Conservation (phyloP, 2,329 filamentous ascomycete species). For the Trichoderma sp. region DNA sequence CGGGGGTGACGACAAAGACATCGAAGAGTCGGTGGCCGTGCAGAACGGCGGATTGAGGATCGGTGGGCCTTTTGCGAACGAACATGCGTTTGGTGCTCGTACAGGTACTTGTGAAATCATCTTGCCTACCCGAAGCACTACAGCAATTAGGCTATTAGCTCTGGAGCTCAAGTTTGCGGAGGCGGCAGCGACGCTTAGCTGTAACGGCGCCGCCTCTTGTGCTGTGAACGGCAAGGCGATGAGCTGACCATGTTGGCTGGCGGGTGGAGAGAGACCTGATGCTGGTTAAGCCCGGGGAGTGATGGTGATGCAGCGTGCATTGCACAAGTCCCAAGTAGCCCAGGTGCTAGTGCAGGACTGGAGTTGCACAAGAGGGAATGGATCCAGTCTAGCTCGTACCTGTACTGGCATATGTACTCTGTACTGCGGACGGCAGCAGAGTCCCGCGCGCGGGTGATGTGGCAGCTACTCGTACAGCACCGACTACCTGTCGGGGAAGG, state of each 20-base stretch:
- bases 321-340: conserved; percentile 5
- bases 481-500: background rate
- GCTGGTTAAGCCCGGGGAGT: background rate
- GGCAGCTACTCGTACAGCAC: background rate
- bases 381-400: background rate
- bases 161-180: conserved; percentile 3
- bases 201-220: background rate
- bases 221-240: conserved; percentile 9
- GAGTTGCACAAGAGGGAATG: background rate
- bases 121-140: background rate
- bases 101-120: background rate
- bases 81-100: background rate
- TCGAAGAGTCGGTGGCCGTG: conserved; percentile 20
- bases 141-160: conserved; percentile 3
- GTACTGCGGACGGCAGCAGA: background rate
- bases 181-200: background rate
- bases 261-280: background rate
- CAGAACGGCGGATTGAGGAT: conserved; percentile 3
- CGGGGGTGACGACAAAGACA: background rate
- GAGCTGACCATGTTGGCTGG: background rate
- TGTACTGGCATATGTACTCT: background rate
- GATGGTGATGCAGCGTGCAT: conserved; percentile 15
- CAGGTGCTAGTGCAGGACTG: background rate
- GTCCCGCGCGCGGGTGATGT: background rate
- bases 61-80: background rate